Conservation (phyloP, 2,329 filamentous ascomycete genomes). For the Alternaria viburni region DNA sequence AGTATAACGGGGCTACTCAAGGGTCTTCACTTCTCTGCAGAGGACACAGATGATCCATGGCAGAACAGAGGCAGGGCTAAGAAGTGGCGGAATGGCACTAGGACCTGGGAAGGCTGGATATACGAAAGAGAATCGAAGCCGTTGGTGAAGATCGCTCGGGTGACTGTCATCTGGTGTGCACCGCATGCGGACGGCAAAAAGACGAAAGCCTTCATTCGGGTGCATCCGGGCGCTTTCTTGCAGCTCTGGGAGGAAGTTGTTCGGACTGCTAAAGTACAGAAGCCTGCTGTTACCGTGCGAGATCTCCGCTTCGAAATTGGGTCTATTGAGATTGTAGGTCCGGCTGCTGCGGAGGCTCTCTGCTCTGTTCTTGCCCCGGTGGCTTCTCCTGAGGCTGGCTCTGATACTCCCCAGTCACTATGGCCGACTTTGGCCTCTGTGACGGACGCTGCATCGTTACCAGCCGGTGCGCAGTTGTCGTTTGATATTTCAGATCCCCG, state of each 20-base stretch:
- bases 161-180: conserved; percentile 75
- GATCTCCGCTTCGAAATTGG: conserved; percentile 76
- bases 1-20: conserved; percentile 72
- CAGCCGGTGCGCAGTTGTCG: conserved; percentile 70
- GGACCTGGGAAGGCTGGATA: conserved; percentile 64
- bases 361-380: conserved; percentile 68
- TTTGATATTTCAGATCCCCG: conserved; percentile 82
- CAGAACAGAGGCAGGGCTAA: conserved; percentile 57
- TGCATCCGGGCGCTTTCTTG: conserved; percentile 82
- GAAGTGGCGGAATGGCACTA: conserved; percentile 73
- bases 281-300: conserved; percentile 67
- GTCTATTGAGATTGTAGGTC: conserved; percentile 73
- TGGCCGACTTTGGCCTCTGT: conserved; percentile 40
- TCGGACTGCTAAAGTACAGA: conserved; percentile 64
- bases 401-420: conserved; percentile 44
- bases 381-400: conserved; percentile 9
- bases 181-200: conserved; percentile 39
- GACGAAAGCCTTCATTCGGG: conserved; percentile 69
- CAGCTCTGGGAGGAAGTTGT: conserved; percentile 71
- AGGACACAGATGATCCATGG: conserved; percentile 63
- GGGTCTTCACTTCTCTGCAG: conserved; percentile 64
- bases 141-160: conserved; percentile 69
- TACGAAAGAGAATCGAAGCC: conserved; percentile 61
- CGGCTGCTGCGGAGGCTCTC: conserved; percentile 80
- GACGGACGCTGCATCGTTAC: conserved; percentile 66